phyloP scores from a whole-genome alignment of 2,329 filamentous ascomycete species.

The Apiospora kogelbergensis region DNA sequence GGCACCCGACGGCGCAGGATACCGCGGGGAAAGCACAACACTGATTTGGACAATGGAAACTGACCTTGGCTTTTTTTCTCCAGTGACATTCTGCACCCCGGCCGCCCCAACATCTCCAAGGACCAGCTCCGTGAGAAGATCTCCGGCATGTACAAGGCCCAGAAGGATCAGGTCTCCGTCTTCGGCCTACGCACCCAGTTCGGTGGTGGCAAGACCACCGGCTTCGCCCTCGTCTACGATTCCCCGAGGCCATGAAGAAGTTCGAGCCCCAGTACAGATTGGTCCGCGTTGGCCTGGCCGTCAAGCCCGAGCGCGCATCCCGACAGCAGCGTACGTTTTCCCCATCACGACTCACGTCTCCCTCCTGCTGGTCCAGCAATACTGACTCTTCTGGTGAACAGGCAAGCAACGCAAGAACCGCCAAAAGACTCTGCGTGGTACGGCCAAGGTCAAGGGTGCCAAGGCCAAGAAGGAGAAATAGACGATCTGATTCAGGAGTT shows the following conservation, averaged over 20 bases:
- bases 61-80: slow-evolving; percentile 15
- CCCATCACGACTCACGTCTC: neutral
- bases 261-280: slow-evolving; percentile 99
- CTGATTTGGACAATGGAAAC: neutral
- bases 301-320: slow-evolving; percentile 95
- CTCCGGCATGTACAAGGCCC: slow-evolving; percentile 93
- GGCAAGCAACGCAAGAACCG: slow-evolving; percentile 99
- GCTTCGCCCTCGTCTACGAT: slow-evolving; percentile 98
- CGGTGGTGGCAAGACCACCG: slow-evolving; percentile 99
- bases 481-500: slow-evolving; percentile 41
- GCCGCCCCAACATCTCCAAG: slow-evolving; percentile 98
- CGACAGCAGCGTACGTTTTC: slow-evolving; percentile 94
- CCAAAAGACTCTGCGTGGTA: slow-evolving; percentile 96
- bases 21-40: neutral
- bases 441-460: slow-evolving; percentile 96
- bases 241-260: slow-evolving; percentile 98
- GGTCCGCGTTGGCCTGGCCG: slow-evolving; percentile 86
- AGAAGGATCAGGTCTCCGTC: slow-evolving; percentile 95
- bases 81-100: slow-evolving; percentile 99
- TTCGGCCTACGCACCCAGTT: slow-evolving; percentile 99
- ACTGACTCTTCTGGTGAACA: slow-evolving; percentile 44
- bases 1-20: neutral
- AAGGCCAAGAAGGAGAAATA: slow-evolving; percentile 94
- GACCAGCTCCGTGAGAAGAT: slow-evolving; percentile 97
- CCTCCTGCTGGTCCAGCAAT: neutral